These are phyloP conservation scores for Peronosclerospora sorghi DNA, from an alignment of 352 stramenopile genomes.

Conservation along the genomic window DNA sequence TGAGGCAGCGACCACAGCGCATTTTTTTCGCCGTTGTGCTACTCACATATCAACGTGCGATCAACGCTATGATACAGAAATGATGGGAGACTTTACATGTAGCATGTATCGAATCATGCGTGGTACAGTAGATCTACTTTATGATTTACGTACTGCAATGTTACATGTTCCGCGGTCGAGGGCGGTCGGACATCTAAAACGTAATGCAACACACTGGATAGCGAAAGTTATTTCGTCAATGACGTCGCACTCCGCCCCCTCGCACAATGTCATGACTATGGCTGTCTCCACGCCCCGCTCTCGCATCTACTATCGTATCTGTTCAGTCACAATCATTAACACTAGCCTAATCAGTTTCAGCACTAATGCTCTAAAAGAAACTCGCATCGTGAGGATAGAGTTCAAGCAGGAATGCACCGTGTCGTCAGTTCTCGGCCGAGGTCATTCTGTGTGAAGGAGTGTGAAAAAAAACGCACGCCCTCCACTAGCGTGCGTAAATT, in stretches of 20 bases:
- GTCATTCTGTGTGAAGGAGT: constrained; percentile 4
- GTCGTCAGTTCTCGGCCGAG: neutral
- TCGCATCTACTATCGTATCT: neutral
- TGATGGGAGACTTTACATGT: neutral
- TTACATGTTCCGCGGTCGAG: neutral
- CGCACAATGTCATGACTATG: too few relatives aligned
- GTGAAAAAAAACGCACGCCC: constrained; percentile 10
- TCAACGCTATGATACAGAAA: too few relatives aligned
- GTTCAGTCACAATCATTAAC: neutral
- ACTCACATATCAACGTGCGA: too few relatives aligned
- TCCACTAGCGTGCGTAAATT: neutral
- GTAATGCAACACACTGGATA: too few relatives aligned
- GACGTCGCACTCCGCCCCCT: too few relatives aligned
- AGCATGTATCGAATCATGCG: too few relatives aligned
- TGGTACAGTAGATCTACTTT: neutral
- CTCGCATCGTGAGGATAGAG: neutral
- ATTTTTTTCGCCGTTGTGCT: too few relatives aligned
- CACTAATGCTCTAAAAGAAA: neutral
- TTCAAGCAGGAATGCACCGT: neutral
- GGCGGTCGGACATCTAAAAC: neutral
- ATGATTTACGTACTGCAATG: too few relatives aligned
- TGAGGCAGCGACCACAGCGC: too few relatives aligned
- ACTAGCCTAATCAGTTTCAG: neutral
- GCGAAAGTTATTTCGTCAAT: too few relatives aligned
- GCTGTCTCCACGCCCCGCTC: too few relatives aligned